phyloP scores from a whole-genome alignment of 2,329 filamentous ascomycete genomes.

The Domatiomyces globalis region DNA sequence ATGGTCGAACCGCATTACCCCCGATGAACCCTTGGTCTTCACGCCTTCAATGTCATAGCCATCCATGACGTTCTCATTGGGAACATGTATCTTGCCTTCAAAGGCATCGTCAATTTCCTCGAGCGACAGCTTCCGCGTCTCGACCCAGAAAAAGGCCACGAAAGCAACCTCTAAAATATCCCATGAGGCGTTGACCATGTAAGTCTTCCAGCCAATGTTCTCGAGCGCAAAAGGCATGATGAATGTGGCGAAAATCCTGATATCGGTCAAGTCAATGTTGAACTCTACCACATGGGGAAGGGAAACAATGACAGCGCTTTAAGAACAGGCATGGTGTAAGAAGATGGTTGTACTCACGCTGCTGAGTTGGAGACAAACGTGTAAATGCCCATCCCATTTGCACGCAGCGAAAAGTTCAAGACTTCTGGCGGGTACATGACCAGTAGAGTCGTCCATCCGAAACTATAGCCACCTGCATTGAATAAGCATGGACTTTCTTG shows the following conservation, averaged over 20 bases:
- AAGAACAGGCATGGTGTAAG: too few relatives aligned
- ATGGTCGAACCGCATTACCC: too few relatives aligned
- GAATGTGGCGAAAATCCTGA: conserved; percentile 26
- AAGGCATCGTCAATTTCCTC: conserved; percentile 20
- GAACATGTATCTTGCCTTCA: conserved; percentile 8
- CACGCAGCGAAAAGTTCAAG: conserved; percentile 22
- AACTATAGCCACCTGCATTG: conserved; percentile 33
- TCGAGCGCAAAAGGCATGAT: conserved; percentile 31
- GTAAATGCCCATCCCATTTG: conserved; percentile 14
- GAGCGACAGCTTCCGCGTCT: conserved; percentile 18
- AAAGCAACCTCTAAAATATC: conserved; percentile 27
- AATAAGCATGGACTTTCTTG: not conserved
- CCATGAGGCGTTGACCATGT: conserved; percentile 35
- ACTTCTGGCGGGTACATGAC: conserved; percentile 28
- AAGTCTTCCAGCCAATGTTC: conserved; percentile 35
- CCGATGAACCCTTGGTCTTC: too few relatives aligned
- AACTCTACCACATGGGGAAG: not conserved
- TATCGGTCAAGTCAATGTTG: conserved; percentile 1
- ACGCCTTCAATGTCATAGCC: too few relatives aligned
- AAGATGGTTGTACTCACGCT: conserved; percentile 20
- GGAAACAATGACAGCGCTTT: too few relatives aligned
- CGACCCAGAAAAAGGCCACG: conserved; percentile 13
- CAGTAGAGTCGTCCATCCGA: conserved; percentile 37
- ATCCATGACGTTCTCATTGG: too few relatives aligned
- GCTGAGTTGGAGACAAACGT: conserved; percentile 19